Percentiles rank a stretch among this genome's conserved stretches.
phyloP scores from a whole-genome alignment of 2,329 filamentous ascomycete genomes.

The Hymenoscyphus infarciens region DNA sequence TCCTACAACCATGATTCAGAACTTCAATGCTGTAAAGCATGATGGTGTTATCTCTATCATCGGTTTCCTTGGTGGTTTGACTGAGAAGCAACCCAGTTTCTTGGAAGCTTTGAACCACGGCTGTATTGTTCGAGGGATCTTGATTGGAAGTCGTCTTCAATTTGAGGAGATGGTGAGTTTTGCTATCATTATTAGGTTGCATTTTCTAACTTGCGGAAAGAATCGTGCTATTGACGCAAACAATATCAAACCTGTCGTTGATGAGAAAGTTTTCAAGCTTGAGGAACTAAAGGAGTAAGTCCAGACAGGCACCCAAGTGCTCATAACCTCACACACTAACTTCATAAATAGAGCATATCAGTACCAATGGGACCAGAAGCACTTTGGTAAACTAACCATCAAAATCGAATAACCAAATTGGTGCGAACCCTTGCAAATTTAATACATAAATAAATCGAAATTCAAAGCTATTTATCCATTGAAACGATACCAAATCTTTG shows the following conservation, averaged over 20 bases:
- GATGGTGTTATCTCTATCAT: constrained; percentile 42
- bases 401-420: constrained; percentile 30
- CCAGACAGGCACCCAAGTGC: neutral
- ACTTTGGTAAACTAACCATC: constrained; percentile 47
- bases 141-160: constrained; percentile 45
- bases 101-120: constrained; percentile 34
- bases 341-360: constrained; percentile 41
- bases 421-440: too few relatives aligned
- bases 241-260: constrained; percentile 45
- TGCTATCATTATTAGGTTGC: neutral
- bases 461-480: too few relatives aligned
- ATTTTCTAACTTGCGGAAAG: constrained; percentile 18
- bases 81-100: constrained; percentile 30
- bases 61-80: constrained; percentile 36
- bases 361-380: constrained; percentile 49
- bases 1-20: constrained; percentile 39
- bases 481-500: too few relatives aligned
- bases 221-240: constrained; percentile 47
- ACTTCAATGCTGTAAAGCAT: constrained; percentile 38
- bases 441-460: too few relatives aligned
- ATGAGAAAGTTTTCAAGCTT: constrained; percentile 43
- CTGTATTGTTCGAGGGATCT: constrained; percentile 45
- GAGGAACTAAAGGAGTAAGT: constrained; percentile 42
- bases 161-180: constrained; percentile 46
- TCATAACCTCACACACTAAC: neutral